Base-by-base conservation (phyloP, 1,139 yeast species). In the Taphrina deformans region DNA sequence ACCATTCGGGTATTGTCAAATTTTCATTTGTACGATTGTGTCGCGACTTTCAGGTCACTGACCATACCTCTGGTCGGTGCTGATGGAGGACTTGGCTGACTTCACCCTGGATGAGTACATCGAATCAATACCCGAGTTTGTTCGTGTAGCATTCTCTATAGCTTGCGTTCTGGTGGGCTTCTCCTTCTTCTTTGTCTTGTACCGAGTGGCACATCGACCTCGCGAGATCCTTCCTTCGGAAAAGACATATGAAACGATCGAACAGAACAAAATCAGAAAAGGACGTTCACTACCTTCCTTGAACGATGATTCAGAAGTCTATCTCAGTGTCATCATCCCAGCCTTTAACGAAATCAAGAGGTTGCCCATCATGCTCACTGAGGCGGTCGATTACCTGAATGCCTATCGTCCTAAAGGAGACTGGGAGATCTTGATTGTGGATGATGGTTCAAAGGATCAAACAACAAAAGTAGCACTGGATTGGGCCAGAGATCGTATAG, bases 381-480 rank as follows among this genome's bases (percentile, higher is more conserved):
- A 93, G 68, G 83, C 95, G 1, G 80, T 89, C 48, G 82, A 76
- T 10, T 84, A 82, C 70, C 79, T 95, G 68, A 75, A 80, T 40
- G 41, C 67, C 4, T 9, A 38, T 7, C 46, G 23, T 45, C 45
- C 29, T 23, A 23, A 46, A 12, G 69, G 73, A 24, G 68, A 71
- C 38, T 92, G 86, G 83, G 99, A 93, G 76, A 84, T 93, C 56
- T 69, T 93, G 44, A 81, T 93, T 26, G 93, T 93, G 16, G 98
- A 93, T 76, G 99, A 93, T 76, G 97, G 97, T 1, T 89, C 96
- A 2, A 78, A 75, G 55, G 99, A 93, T 76, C 86, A 86, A 1
- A 93, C 99, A 0, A 83, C 85, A 9, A 81, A 82, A 40, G 87
- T 80, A 73, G 96, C 97, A 3, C 75, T 93, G 45, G 74, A 80